Conservation (phyloP, 1,284 basidiomycete genomes). For the Ceratobasidium theobromae region DNA sequence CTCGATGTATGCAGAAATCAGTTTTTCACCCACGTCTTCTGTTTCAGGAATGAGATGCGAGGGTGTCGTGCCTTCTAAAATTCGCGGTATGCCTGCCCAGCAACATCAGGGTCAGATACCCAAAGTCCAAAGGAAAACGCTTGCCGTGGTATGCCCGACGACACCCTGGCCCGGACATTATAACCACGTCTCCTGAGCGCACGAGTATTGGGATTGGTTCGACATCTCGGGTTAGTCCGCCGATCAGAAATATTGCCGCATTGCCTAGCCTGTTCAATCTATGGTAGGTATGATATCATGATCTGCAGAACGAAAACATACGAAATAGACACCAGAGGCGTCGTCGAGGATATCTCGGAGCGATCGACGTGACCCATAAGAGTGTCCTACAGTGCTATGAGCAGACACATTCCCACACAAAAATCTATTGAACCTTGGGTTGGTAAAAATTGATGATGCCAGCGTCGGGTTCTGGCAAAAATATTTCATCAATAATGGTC, state of each 20-base stretch:
- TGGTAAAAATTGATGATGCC: constrained; percentile 95
- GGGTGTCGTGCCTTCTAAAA: constrained; percentile 78
- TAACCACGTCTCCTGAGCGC: constrained; percentile 84
- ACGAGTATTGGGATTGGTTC: constrained; percentile 79
- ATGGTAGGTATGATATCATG: neutral
- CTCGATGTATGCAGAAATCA: constrained; percentile 63
- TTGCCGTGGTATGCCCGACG: constrained; percentile 83
- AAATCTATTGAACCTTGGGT: constrained; percentile 48
- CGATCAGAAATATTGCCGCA: constrained; percentile 85
- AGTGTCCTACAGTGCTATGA: constrained; percentile 58
- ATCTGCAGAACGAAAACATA: constrained; percentile 46
- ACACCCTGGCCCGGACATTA: constrained; percentile 85
- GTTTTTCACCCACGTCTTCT: constrained; percentile 52
- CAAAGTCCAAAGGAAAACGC: too few species aligned
- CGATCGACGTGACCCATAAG: constrained; percentile 94
- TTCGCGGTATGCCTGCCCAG: constrained; percentile 74
- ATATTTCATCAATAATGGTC: neutral
- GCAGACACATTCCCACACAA: neutral
- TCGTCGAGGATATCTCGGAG: constrained; percentile 81
- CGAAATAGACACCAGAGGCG: constrained; percentile 90
- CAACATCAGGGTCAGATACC: too few species aligned
- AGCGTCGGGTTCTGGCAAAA: constrained; percentile 74
- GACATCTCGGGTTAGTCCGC: constrained; percentile 70
- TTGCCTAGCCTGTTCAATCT: constrained; percentile 67
- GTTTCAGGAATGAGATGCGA: constrained; percentile 51